Base-by-base conservation (phyloP, 2,329 filamentous ascomycete genomes). In the Lachnellula cervina region DNA sequence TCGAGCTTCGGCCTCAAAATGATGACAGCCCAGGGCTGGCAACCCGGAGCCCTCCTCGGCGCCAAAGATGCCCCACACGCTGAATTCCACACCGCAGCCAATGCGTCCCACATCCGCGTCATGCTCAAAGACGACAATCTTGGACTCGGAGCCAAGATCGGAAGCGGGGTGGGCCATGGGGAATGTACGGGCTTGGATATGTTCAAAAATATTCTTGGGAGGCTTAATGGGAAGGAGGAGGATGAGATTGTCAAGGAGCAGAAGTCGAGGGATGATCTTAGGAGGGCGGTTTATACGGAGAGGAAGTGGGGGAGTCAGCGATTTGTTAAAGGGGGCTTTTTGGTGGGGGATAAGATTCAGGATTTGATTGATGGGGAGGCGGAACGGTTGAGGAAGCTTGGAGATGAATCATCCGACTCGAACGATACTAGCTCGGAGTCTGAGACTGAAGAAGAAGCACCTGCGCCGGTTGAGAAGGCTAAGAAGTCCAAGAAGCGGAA, bases 61-160 rank as follows among this genome's bases (percentile, higher is more conserved):
- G 88, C 87, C 4, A 80, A 87, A 66, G 80, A 91, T 69, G 85
- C 90, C 7, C 74, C 84, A 0, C 91, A 96, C 66, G 80, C 88
- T 32, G 82, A 84, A 47, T 82, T 88, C 59, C 89, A 92, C 72
- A 92, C 88, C 21, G 82, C 84, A 3, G 91, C 89, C 42, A 95
- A 88, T 71, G 82, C 88, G 25, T 90, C 90, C 3, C 89, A 95
- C 69, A 94, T 97, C 66, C 86, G 88, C 57, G 89, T 96, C 40
- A 74, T 84, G 32, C 74, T 97, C 60, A 96, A 96, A 69, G 92
- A 97, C 68, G 91, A 97, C 70, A 95, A 87, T 65, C 82, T 96
- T 44, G 94, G 94, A 2, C 77, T 99, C 44, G 94, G 94, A 32
- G 94, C 92, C 62, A 87, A 87, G 70, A 79, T 83, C 60, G 87